Evolutionary conservation across 1,284 basidiomycete species (phyloP), one percentile per base, ranked within the genome.

Genomic region (Tilletia setariae): DNA sequence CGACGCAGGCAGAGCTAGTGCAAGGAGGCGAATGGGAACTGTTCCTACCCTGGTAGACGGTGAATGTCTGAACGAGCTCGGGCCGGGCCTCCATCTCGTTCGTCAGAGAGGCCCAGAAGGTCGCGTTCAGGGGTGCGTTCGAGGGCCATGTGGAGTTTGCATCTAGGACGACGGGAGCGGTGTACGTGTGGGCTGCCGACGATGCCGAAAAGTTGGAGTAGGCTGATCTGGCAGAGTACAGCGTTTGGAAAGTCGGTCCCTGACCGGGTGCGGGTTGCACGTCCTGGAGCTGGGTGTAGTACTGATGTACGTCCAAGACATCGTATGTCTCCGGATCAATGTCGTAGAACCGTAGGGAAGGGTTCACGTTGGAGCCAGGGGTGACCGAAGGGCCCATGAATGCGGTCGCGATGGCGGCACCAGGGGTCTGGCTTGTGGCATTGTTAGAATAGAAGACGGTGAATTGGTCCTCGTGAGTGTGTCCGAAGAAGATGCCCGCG

Each of bases 61-160:
- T 90, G 84, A 91, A 92, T 25, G 84, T 85, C 86, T 90, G 72
- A 2, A 91, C 86, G 4, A 92, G 84, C 28, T 86, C 85, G 1
- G 86, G 79, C 71, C 91, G 85, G 2, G 82, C 79, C 72, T 86
- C 85, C 90, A 92, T 91, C 64, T 83, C 84, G 84, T 92, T 90
- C 2, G 91, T 92, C 49, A 92, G 87, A 30, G 83, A 86, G 75
- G 91, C 90, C 90, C 90, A 92, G 88, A 90, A 92, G 4, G 91
- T 91, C 19, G 89, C 90, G 74, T 92, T 92, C 68, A 92, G 82
- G 0, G 91, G 90, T 70, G 90, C 90, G 63, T 85, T 85, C 3
- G 82, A 77, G 6, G 86, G 86, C 91, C 91, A 92, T 2, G 28
- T 61, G n/a, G 53, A 35, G 19, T 32, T 28, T 11, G 32, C 49